Base-by-base conservation (phyloP, 2,329 filamentous ascomycete species). In the Penicillium sp. region DNA sequence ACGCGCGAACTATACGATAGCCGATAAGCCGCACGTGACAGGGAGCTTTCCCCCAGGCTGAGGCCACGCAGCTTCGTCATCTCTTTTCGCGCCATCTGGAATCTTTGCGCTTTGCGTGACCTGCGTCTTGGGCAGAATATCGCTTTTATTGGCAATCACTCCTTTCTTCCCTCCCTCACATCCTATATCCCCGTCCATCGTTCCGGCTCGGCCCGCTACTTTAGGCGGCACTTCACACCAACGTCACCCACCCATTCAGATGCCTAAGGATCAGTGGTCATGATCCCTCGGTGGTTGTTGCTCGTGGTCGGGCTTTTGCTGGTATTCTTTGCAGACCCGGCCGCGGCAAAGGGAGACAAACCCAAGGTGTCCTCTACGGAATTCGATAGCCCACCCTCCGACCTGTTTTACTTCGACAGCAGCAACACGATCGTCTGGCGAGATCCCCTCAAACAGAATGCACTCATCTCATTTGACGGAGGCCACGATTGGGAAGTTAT, bases 361-460 rank as follows among this genome's bases (percentile, higher is more conserved):
- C 91, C 91, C 23, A 77, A 78, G 48, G 78, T 95, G 62, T 76
- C 79, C 54, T 73, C 77, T 51, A 87, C 76, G 46, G 71, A 79
- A 41, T 88, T 96, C 72, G 75, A 86, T 39, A 77, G 83, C 61
- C 71, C 78, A 46, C 88, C 89, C 0, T 67, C 73, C 46, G 83
- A 84, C 66, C 75, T 96, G 57, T 87, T 87, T 72, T 98, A 95
- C 73, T 97, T 98, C 66, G 86, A 93, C 64, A 88, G 92, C 68
- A 91, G 88, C 58, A 86, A 95, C 67, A 81, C 87, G 44, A 77
- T 95, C 51, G 72, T 97, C 40, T 84, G 89, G 65, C 83, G 86
- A 61, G 87, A 95, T 66, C 65, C 75, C 43, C 69, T 77, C 12
- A 78, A 79, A 35, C 78, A 79, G 52, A 82, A 82, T 54, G 78